These are phyloP conservation scores for Paxillus involutus DNA, from an alignment of 768 basidiomycete genomes.

Conservation along the genomic window DNA sequence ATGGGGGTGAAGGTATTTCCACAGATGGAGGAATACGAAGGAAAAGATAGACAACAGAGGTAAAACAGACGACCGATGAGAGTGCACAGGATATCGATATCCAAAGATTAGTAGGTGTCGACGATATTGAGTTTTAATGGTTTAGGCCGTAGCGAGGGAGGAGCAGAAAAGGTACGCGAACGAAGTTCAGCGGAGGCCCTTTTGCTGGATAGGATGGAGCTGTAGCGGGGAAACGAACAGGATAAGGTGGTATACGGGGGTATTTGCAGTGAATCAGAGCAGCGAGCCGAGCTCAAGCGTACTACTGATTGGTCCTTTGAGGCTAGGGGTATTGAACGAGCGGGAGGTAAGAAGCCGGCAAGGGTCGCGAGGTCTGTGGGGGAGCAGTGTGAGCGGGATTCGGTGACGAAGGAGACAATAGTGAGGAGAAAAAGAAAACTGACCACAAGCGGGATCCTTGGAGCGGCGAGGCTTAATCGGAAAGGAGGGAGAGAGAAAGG, in stretches of 20 bases:
- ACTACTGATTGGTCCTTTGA: slow-evolving; percentile 42
- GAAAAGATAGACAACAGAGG: slow-evolving; percentile 9
- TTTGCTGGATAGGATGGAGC: slow-evolving; percentile 20
- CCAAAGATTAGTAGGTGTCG: slow-evolving; percentile 16
- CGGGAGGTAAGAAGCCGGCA: slow-evolving; percentile 74
- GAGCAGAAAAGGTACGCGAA: slow-evolving; percentile 43
- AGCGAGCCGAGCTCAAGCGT: slow-evolving; percentile 78
- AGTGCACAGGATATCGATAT: background rate
- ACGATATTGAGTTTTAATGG: slow-evolving; percentile 25
- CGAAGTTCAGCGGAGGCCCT: slow-evolving; percentile 41
- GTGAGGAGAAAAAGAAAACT: slow-evolving; percentile 10
- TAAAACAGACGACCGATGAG: slow-evolving; percentile 3
- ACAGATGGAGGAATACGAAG: slow-evolving; percentile 9
- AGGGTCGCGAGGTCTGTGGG: slow-evolving; percentile 87
- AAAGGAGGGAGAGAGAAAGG: slow-evolving; percentile 25
- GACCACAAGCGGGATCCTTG: slow-evolving; percentile 57
- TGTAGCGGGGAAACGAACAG: slow-evolving; percentile 7
- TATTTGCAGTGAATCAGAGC: slow-evolving; percentile 32
- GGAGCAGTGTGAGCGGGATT: slow-evolving; percentile 5
- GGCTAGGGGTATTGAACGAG: slow-evolving; percentile 29
- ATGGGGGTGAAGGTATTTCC: slow-evolving; percentile 12
- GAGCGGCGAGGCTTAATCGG: slow-evolving; percentile 47
- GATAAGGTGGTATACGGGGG: slow-evolving; percentile 7
- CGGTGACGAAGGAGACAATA: background rate
- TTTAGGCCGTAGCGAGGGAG: slow-evolving; percentile 3